These are phyloP conservation scores for Astragalus glycyphyllos DNA, from an alignment of 306 rosid genomes.

Conservation along the genomic window DNA sequence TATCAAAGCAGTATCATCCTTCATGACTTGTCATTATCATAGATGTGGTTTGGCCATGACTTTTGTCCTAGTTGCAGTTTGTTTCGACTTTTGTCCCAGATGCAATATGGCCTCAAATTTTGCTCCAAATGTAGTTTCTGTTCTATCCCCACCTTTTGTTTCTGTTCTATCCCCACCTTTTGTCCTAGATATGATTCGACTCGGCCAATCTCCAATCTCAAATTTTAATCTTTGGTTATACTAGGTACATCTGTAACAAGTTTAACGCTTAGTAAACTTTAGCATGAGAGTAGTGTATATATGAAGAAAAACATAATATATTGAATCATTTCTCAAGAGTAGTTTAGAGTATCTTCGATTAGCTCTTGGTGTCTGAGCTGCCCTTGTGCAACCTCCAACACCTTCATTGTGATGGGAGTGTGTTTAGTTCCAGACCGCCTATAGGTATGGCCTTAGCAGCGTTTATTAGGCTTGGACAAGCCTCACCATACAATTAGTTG, in stretches of 20 bases:
- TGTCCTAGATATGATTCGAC: neutral
- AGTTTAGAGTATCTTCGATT: neutral
- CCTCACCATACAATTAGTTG: too few relatives aligned
- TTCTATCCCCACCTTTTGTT: too few relatives aligned
- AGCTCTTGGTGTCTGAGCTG: neutral
- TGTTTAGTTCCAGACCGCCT: too few relatives aligned
- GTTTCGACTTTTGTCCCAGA: neutral
- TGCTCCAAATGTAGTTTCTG: neutral
- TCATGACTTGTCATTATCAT: neutral
- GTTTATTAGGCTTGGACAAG: too few relatives aligned
- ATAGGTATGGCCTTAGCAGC: too few relatives aligned
- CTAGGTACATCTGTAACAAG: neutral
- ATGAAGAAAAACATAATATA: neutral
- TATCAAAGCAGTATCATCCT: slow-evolving; percentile 4
- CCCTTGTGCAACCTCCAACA: too few relatives aligned
- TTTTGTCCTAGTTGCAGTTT: neutral
- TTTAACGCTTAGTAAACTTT: neutral
- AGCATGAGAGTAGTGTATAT: neutral
- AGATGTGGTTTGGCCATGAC: neutral
- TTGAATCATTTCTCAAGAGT: neutral
- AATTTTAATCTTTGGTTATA: neutral
- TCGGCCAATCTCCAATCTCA: neutral
- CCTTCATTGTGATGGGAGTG: too few relatives aligned
- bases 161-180: neutral
- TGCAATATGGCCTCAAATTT: neutral